A percentile compares a stretch with the other conserved stretches of the same genome.
Evolutionary conservation across 768 basidiomycete genomes (phyloP).

Genomic region (Tricholoma hemisulphureum): DNA sequence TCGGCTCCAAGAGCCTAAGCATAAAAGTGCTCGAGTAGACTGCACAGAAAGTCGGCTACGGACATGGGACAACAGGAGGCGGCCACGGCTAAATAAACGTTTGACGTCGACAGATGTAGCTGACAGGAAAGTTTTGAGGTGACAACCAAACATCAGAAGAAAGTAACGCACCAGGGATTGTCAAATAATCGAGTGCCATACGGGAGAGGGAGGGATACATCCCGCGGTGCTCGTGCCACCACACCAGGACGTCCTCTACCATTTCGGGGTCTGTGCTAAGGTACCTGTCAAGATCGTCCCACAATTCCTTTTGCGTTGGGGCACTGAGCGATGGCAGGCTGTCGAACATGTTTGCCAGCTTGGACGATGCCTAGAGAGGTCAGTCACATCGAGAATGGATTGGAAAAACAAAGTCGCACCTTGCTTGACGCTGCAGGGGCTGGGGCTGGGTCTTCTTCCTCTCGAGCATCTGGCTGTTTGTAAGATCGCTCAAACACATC

Average conservation of each 20-base stretch:
- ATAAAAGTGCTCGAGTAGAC: slow-evolving; percentile 22
- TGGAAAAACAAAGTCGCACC: slow-evolving; percentile 27
- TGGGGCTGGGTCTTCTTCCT: background rate
- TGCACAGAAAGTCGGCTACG: slow-evolving; percentile 21
- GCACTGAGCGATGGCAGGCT: too few relatives aligned
- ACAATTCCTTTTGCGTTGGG: too few relatives aligned
- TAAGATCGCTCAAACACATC: slow-evolving; percentile 16
- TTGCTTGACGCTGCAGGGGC: slow-evolving; percentile 23
- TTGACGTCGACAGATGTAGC: too few relatives aligned
- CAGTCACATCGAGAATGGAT: slow-evolving; percentile 6
- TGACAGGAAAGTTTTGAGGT: too few relatives aligned
- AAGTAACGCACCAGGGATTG: slow-evolving; percentile 19
- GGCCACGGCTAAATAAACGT: background rate
- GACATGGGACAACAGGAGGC: slow-evolving; percentile 24
- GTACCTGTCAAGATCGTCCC: slow-evolving; percentile 28
- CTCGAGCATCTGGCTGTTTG: background rate
- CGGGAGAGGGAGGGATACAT: slow-evolving; percentile 27
- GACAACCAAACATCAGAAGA: too few relatives aligned
- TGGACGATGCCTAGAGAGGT: slow-evolving; percentile 5
- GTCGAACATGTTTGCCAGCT: too few relatives aligned
- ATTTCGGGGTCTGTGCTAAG: slow-evolving; percentile 26
- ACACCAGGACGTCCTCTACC: slow-evolving; percentile 21
- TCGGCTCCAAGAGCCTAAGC: slow-evolving; percentile 23
- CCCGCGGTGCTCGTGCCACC: slow-evolving; percentile 26
- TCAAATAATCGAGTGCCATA: slow-evolving; percentile 32